A percentile compares a stretch with the other conserved stretches of the same genome.
These are phyloP conservation scores for Boletales sp. DNA, from an alignment of 768 basidiomycete species.

Conservation along the genomic window DNA sequence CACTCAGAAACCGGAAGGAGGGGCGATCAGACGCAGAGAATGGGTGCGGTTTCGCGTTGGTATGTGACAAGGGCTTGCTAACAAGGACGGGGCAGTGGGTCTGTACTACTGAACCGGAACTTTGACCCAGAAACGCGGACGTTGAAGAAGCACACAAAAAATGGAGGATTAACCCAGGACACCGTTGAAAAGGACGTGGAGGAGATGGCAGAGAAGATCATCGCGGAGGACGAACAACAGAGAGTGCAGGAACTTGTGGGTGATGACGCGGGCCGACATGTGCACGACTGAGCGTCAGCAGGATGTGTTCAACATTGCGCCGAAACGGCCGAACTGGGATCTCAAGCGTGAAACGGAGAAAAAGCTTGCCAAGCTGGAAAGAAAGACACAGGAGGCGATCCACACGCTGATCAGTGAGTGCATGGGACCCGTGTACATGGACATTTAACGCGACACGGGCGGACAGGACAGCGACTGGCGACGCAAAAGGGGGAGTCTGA, in stretches of 20 bases:
- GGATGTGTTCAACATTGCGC: conserved; percentile 97
- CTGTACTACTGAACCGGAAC: conserved; percentile 69
- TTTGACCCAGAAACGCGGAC: conserved; percentile 89
- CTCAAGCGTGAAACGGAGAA: conserved; percentile 92
- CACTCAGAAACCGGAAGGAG: conserved; percentile 70
- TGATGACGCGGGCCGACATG: conserved; percentile 8
- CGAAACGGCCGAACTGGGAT: conserved; percentile 96
- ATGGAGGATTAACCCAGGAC: conserved; percentile 62
- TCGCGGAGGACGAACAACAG: conserved; percentile 81
- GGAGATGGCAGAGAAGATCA: conserved; percentile 81
- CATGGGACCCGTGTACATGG: neutral
- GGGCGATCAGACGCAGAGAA: conserved; percentile 43
- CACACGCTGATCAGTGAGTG: conserved; percentile 88
- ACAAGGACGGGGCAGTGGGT: conserved; percentile 33
- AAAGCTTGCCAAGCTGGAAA: conserved; percentile 83
- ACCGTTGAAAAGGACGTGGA: conserved; percentile 86
- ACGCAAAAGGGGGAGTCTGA: conserved; percentile 77
- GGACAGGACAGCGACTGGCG: conserved; percentile 70
- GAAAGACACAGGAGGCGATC: conserved; percentile 88
- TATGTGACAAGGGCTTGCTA: neutral
- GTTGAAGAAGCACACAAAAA: conserved; percentile 60
- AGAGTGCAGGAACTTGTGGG: conserved; percentile 85
- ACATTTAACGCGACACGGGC: conserved; percentile 9
- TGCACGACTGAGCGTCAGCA: conserved; percentile 31
- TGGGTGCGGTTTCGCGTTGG: conserved; percentile 35